These are phyloP conservation scores for Aurantiochytrium sp. DNA, from an alignment of 108 stramenopile species.

Conservation along the genomic window DNA sequence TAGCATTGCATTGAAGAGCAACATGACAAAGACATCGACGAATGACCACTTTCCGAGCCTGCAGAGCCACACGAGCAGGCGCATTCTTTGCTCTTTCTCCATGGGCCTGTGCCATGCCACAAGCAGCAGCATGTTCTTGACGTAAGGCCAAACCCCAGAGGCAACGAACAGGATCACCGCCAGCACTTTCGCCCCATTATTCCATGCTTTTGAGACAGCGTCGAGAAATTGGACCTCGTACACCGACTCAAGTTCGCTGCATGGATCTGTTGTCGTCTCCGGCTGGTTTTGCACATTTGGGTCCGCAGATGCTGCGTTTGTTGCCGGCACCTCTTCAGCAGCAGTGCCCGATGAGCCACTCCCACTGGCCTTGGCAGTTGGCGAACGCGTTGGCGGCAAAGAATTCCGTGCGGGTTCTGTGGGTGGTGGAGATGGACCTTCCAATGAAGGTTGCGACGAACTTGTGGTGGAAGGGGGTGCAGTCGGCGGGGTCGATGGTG, in stretches of 20 bases:
- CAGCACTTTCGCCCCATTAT: not conserved
- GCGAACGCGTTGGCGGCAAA: too few species aligned
- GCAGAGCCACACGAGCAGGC: not conserved
- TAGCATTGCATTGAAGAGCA: not conserved
- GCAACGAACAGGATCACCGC: not conserved
- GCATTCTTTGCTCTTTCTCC: not conserved
- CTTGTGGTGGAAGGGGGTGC: too few species aligned
- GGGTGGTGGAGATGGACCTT: too few species aligned
- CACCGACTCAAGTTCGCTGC: not conserved
- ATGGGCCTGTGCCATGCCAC: not conserved
- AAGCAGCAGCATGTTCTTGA: not conserved
- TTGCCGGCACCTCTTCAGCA: not conserved
- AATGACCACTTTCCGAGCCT: slow-evolving; percentile 1
- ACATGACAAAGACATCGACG: not conserved
- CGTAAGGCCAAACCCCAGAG: not conserved
- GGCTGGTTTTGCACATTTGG: not conserved
- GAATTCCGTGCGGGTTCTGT: too few species aligned
- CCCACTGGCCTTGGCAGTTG: too few species aligned
- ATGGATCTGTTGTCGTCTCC: not conserved
- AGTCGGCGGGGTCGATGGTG: too few species aligned
- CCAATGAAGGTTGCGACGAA: too few species aligned
- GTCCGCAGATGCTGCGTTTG: not conserved
- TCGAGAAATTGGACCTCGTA: not conserved
- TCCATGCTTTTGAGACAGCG: not conserved
- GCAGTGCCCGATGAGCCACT: not conserved